phyloP scores from a whole-genome alignment of 192 early-diverging fungal genomes.

The Coemansia guatemalensis region DNA sequence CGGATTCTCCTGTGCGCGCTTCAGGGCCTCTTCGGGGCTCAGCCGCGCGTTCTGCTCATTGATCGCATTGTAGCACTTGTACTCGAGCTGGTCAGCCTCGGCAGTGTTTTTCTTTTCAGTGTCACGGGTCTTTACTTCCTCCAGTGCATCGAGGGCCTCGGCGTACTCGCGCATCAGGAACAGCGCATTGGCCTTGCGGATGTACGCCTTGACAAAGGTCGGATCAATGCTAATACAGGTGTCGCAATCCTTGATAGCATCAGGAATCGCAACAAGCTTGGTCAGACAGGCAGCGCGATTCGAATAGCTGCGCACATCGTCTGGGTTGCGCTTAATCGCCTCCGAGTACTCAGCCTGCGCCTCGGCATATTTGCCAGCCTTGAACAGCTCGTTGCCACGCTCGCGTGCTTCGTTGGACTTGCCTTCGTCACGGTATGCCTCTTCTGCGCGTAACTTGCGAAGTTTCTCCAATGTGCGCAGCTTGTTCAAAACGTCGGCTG shows the following conservation, averaged over 20 bases:
- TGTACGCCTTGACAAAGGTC: conserved; percentile 91
- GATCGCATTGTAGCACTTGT: conserved; percentile 81
- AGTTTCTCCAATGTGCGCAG: conserved; percentile 85
- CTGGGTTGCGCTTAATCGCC: conserved; percentile 93
- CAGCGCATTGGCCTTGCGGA: conserved; percentile 91
- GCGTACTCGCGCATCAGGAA: conserved; percentile 87
- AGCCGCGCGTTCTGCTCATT: conserved; percentile 55
- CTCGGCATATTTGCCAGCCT: conserved; percentile 78
- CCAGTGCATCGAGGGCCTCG: conserved; percentile 79
- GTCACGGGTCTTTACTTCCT: conserved; percentile 76
- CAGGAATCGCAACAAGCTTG: conserved; percentile 90
- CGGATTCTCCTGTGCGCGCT: conserved; percentile 88
- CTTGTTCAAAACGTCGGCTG: conserved; percentile 86
- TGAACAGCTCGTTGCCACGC: conserved; percentile 91
- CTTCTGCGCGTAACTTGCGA: conserved; percentile 75
- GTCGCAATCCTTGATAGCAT: conserved; percentile 96
- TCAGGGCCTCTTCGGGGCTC: conserved; percentile 74
- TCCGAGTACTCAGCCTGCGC: conserved; percentile 93
- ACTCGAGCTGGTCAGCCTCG: conserved; percentile 82
- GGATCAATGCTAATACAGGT: conserved; percentile 82
- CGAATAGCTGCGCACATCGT: conserved; percentile 86
- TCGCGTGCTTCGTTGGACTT: conserved; percentile 91
- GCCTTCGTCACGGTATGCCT: conserved; percentile 79
- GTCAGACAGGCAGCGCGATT: conserved; percentile 96
- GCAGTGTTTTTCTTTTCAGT: conserved; percentile 76